These are phyloP conservation scores for Phragmites australis DNA, from an alignment of 176 grass and related monocot genomes.

Conservation along the genomic window DNA sequence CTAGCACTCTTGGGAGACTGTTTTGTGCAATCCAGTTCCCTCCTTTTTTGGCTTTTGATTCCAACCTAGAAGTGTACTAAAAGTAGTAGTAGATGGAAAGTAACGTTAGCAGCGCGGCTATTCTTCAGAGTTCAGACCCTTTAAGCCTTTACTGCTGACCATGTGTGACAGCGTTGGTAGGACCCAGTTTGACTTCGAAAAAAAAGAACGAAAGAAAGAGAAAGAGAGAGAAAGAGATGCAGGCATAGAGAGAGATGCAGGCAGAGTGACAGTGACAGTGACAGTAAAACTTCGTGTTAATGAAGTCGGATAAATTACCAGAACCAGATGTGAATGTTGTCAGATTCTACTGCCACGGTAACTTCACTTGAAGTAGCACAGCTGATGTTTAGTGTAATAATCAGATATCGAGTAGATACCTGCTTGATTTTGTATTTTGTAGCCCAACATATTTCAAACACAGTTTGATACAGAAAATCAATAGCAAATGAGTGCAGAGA, in stretches of 20 bases:
- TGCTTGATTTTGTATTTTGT: neutral
- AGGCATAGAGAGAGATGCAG: neutral
- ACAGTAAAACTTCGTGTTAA: neutral
- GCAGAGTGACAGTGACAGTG: neutral
- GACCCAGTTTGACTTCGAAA: neutral
- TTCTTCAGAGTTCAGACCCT: neutral
- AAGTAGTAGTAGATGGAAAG: neutral
- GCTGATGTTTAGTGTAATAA: neutral
- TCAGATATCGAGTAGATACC: neutral
- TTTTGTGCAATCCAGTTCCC: neutral
- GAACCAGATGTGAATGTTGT: neutral
- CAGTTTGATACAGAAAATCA: neutral
- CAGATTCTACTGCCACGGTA: neutral
- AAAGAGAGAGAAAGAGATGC: neutral
- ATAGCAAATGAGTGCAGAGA: no score
- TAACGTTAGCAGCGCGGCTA: neutral
- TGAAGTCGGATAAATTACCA: neutral
- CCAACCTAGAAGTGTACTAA: neutral
- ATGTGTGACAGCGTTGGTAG: neutral
- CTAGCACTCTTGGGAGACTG: no score
- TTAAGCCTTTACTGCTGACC: neutral
- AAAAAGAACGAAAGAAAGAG: neutral
- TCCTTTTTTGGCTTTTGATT: neutral
- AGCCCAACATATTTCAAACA: neutral
- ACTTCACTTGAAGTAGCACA: neutral